A percentile compares a stretch with the other conserved stretches of the same genome.
Conservation (phyloP, 371 early-diverging fungal species). For the Mucor plumbeus region DNA sequence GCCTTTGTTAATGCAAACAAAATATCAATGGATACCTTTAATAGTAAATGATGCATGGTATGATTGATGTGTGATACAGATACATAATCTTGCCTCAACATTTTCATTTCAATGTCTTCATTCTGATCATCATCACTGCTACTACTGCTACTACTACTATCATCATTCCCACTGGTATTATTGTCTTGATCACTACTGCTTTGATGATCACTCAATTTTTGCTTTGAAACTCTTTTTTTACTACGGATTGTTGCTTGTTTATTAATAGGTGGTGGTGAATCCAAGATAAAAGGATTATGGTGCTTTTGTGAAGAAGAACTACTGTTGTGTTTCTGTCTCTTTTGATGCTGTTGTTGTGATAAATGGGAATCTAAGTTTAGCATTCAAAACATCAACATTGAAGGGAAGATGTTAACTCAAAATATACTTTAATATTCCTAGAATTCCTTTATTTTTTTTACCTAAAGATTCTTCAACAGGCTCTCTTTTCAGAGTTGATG, state of each 20-base stretch:
- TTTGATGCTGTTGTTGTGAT: not conserved
- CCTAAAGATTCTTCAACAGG: conserved; percentile 9
- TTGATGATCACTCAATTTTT: not conserved
- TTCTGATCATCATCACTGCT: conserved; percentile 11
- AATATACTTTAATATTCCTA: not conserved
- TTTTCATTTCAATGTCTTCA: conserved; percentile 7
- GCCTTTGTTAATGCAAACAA: no score
- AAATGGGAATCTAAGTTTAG: not conserved
- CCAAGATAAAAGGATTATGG: no score
- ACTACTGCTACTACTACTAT: conserved; percentile 15
- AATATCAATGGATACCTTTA: conserved; percentile 5
- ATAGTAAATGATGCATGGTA: conserved; percentile 6
- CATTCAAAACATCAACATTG: not conserved
- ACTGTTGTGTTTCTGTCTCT: not conserved
- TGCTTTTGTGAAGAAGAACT: not conserved
- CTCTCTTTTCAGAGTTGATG: conserved; percentile 32
- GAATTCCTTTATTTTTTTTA: not conserved
- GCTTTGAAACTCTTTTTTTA: not conserved
- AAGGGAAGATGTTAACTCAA: not conserved
- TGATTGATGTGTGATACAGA: conserved; percentile 14
- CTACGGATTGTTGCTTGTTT: not conserved
- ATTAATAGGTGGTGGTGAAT: not conserved
- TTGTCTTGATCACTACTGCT: not conserved
- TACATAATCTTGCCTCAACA: not conserved
- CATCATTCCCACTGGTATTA: not conserved